Base-by-base conservation (phyloP, 2,329 filamentous ascomycete genomes). In the Pezicula neosporulosa region DNA sequence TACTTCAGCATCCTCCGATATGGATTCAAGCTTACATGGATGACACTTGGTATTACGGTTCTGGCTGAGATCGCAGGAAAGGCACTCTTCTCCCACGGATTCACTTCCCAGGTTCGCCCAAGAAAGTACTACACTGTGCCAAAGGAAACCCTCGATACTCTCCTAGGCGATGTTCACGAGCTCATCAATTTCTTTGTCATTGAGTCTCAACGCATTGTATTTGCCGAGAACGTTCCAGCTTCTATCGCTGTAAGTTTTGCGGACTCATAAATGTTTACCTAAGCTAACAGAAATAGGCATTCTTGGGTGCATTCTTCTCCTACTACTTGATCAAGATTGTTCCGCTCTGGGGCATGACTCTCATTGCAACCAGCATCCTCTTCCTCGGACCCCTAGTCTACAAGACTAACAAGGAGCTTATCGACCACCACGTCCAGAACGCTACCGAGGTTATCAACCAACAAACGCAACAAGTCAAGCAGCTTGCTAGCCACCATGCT, bases 171-270 rank as follows among this genome's bases (percentile, higher is more conserved):
- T 58, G 72, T 83, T 38, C 80, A 86, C 63, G 84, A 87, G 70
- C 76, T 88, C 53, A 68, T 85, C 71, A 88, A 88, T 76, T 88
- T 88, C 69, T 83, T 87, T 61, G 76, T 86, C 55, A 86, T 88
- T 51, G 85, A 88, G 72, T 73, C 77, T 47, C 85, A 88, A 73
- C 78, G 84, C 55, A 80, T 88, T 58, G 64, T 87, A 51, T 88
- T 83, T 58, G 84, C 78, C 41, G 85, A 88, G 76, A 88, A 87
- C 60, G 68, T 87, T 52, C 69, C 72, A 56, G 78, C 75, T 50
- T 87, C 85, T 19, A 69, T 72, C 62, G 77, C 74, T 59, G 84
- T 86, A 75, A 69, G 83, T 73, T 49, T 42, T 43, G 24, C 42
- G 6, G n/a, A 27, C 18, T 38, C 10, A 10, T 21, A 13, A 13